Evolutionary conservation across 2,329 filamentous ascomycete genomes (phyloP).

Genomic region (Alternaria gaisen): DNA sequence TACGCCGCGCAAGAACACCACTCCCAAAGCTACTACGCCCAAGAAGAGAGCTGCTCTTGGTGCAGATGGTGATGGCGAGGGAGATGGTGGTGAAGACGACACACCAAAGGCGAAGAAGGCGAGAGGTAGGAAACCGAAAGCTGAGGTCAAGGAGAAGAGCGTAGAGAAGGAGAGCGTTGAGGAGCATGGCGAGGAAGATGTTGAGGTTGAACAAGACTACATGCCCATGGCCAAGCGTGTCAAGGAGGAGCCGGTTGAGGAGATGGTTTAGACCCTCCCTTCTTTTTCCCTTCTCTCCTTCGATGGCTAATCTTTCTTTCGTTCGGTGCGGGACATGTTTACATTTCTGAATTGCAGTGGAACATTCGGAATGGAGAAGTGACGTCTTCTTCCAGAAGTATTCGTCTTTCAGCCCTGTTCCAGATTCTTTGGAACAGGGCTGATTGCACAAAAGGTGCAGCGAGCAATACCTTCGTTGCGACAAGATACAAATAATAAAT

Average conservation of each 20-base stretch:
- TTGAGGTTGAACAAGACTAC: background rate
- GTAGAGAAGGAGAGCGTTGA: background rate
- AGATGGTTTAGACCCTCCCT: background rate
- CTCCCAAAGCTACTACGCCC: background rate
- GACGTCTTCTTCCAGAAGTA: no score
- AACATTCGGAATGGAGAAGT: no score
- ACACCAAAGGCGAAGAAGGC: conserved; percentile 25
- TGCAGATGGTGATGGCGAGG: background rate
- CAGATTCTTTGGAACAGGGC: no score
- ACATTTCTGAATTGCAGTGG: no score
- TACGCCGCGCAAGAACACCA: background rate
- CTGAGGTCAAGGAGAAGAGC: conserved; percentile 4
- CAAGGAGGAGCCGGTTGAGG: conserved; percentile 11
- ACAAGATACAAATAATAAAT: background rate
- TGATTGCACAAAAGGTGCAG: background rate
- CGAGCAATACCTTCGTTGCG: background rate
- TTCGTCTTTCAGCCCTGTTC: no score
- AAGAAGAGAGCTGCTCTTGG: conserved; percentile 1
- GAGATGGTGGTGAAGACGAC: background rate
- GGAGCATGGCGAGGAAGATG: no score
- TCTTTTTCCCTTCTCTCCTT: background rate
- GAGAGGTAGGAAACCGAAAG: conserved; percentile 9
- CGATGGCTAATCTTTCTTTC: no score
- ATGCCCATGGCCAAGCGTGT: background rate
- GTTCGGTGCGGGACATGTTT: no score